Conservation (phyloP, 768 basidiomycete genomes). For the Daedaleopsis nitida region DNA sequence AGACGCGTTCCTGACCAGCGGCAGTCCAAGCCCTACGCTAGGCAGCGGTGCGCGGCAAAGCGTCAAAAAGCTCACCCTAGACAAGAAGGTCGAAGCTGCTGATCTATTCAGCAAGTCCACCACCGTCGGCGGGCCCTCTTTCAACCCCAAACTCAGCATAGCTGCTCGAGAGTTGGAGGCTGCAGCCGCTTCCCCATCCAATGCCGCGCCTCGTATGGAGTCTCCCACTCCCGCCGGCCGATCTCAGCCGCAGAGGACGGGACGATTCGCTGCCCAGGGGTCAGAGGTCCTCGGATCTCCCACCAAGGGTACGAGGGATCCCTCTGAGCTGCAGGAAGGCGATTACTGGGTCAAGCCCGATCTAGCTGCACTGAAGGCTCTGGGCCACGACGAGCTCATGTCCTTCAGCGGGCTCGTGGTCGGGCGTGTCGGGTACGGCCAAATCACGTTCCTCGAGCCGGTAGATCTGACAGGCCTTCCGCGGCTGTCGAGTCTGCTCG, state of each 20-base stretch:
- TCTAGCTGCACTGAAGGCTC: constrained; percentile 67
- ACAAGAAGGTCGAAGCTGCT: constrained; percentile 77
- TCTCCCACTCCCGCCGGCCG: constrained; percentile 22
- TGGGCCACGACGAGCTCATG: constrained; percentile 72
- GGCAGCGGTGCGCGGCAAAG: constrained; percentile 75
- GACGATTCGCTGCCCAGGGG: constrained; percentile 44
- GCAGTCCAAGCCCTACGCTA: constrained; percentile 60
- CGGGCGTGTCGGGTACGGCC: constrained; percentile 89
- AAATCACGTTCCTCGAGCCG: constrained; percentile 78
- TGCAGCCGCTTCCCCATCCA: constrained; percentile 33
- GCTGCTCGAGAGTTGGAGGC: constrained; percentile 77
- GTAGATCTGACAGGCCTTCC: constrained; percentile 84
- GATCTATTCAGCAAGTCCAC: constrained; percentile 55
- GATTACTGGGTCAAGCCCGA: constrained; percentile 92
- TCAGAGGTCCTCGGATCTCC: constrained; percentile 23
- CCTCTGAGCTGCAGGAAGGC: constrained; percentile 67
- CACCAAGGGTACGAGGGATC: constrained; percentile 31
- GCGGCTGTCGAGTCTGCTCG: constrained; percentile 79
- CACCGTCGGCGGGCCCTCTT: constrained; percentile 52
- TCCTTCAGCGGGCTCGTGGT: constrained; percentile 78
- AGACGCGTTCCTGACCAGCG: constrained; percentile 61
- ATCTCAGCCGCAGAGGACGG: constrained; percentile 37
- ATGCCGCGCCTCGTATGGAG: constrained; percentile 31
- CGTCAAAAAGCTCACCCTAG: constrained; percentile 90
- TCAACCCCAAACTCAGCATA: constrained; percentile 74